Percentiles rank a stretch among this genome's conserved stretches.
Conservation (phyloP, 306 rosid species). For the Pterocarpus santalinus region DNA sequence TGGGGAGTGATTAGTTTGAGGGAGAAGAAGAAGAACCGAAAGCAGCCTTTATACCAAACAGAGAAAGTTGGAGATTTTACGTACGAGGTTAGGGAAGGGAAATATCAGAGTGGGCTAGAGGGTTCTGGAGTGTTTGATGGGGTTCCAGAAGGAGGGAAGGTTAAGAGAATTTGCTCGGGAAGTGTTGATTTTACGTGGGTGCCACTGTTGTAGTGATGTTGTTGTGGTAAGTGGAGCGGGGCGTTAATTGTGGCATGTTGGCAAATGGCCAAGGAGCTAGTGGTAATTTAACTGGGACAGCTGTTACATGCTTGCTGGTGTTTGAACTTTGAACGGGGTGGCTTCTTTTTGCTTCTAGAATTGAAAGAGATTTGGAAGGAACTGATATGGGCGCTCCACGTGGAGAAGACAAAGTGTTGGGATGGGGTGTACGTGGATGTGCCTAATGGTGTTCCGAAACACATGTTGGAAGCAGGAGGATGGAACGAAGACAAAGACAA, state of each 20-base stretch:
- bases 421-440: conserved; percentile 21
- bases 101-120: conserved; percentile 33
- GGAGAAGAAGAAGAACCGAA: no score
- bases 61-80: conserved; percentile 27
- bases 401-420: neutral
- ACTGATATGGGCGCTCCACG: conserved; percentile 16
- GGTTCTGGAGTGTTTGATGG: conserved; percentile 51
- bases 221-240: neutral
- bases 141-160: conserved; percentile 32
- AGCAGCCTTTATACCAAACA: conserved; percentile 1
- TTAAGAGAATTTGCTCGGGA: neutral
- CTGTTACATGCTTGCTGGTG: no score
- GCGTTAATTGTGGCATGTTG: no score
- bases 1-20: neutral
- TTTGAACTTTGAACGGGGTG: neutral
- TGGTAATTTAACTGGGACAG: neutral
- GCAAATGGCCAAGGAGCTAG: neutral
- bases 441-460: neutral
- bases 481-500: neutral
- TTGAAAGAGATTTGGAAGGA: neutral
- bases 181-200: conserved; percentile 6
- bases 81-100: conserved; percentile 8
- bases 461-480: conserved; percentile 3
- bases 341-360: no score
- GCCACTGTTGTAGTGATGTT: neutral